These are phyloP conservation scores for Fistulifera solaris DNA, from an alignment of 108 stramenopile genomes.

Conservation along the genomic window DNA sequence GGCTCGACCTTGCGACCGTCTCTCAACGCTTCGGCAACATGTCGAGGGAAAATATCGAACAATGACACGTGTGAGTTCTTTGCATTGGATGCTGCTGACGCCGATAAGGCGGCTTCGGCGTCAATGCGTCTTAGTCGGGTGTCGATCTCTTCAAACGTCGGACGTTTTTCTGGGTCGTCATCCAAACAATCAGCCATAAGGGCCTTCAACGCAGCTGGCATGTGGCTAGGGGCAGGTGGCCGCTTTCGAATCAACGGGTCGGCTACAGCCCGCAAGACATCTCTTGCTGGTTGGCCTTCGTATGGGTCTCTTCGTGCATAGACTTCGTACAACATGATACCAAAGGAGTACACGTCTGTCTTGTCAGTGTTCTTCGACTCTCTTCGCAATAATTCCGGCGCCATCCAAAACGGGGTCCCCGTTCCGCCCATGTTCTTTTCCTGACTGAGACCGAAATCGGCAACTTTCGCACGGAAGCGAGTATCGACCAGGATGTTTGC, in stretches of 20 bases:
- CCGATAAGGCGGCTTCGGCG: conserved; percentile 8
- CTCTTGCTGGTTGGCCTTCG: conserved; percentile 29
- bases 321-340: conserved; percentile 35
- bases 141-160: conserved; percentile 38
- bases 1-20: conserved; percentile 30
- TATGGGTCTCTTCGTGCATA: conserved; percentile 45
- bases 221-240: conserved; percentile 24
- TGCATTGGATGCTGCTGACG: not conserved
- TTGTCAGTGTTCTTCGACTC: conserved; percentile 31
- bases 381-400: conserved; percentile 63
- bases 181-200: conserved; percentile 10
- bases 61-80: conserved; percentile 4
- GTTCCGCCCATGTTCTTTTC: conserved; percentile 30
- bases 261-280: conserved; percentile 23
- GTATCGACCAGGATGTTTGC: conserved; percentile 55
- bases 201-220: conserved; percentile 9
- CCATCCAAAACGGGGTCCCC: conserved; percentile 97
- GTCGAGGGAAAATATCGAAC: conserved; percentile 35
- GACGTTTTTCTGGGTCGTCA: conserved; percentile 12
- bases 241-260: conserved; percentile 37
- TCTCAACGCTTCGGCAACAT: conserved; percentile 38
- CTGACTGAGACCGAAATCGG: conserved; percentile 46
- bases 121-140: conserved; percentile 22
- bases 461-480: conserved; percentile 43
- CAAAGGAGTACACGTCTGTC: conserved; percentile 58